Evolutionary conservation across 805 yeast genomes (phyloP).

Genomic region (Starmerella geochares): DNA sequence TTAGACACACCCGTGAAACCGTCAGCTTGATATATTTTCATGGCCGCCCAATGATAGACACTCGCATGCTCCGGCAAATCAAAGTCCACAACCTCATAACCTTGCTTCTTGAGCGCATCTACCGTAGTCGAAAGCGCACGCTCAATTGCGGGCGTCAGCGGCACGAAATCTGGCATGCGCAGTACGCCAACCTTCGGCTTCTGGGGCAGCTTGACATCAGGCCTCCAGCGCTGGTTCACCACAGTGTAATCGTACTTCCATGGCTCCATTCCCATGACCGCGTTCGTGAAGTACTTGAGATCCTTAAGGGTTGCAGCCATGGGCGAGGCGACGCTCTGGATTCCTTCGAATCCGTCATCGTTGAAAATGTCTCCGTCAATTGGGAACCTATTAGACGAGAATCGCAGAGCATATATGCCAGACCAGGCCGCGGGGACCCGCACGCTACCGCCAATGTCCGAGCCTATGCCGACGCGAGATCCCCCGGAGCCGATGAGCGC

Average conservation of each 20-base stretch:
- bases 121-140: constrained; percentile 34
- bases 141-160: constrained; percentile 42
- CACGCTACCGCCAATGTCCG: constrained; percentile 49
- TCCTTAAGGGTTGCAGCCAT: constrained; percentile 41
- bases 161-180: constrained; percentile 40
- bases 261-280: constrained; percentile 41
- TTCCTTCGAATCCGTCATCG: constrained; percentile 40
- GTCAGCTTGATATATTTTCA: constrained; percentile 43
- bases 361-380: constrained; percentile 35
- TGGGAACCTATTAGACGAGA: constrained; percentile 45
- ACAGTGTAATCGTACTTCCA: constrained; percentile 43
- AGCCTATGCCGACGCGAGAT: constrained; percentile 44
- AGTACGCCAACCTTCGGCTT: constrained; percentile 41
- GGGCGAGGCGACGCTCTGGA: constrained; percentile 27
- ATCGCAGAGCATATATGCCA: constrained; percentile 42
- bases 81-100: constrained; percentile 41
- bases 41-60: constrained; percentile 50
- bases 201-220: constrained; percentile 32
- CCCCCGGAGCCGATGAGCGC: constrained; percentile 41
- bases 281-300: constrained; percentile 40
- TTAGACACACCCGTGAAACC: constrained; percentile 24
- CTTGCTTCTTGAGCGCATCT: constrained; percentile 37
- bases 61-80: constrained; percentile 40
- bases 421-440: constrained; percentile 46
- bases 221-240: constrained; percentile 43